Evolutionary conservation across 2,329 filamentous ascomycete genomes (phyloP).

Genomic region (Shiraia sp.): DNA sequence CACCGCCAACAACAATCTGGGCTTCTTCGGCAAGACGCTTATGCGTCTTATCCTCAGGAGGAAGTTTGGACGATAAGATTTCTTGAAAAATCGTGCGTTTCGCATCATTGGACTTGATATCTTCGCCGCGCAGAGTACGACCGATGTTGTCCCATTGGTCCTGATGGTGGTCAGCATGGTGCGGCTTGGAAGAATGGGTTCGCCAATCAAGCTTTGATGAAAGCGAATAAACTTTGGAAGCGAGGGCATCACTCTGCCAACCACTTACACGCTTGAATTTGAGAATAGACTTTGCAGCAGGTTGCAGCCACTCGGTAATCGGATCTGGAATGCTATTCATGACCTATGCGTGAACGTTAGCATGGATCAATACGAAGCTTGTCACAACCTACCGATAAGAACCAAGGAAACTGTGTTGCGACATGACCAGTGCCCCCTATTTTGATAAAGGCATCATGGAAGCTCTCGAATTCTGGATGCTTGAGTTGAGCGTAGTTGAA

Average conservation of each 20-base stretch:
- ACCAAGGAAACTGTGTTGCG: constrained; percentile 37
- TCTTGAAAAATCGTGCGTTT: constrained; percentile 42
- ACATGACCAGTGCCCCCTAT: constrained; percentile 36
- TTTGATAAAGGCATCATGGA: constrained; percentile 40
- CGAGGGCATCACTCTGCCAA: not conserved
- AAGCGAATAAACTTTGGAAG: not conserved
- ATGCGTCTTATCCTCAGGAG: constrained; percentile 43
- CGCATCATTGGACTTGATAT: constrained; percentile 37
- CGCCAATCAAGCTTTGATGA: not conserved
- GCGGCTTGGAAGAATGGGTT: not conserved
- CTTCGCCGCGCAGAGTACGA: constrained; percentile 32
- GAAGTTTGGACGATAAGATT: constrained; percentile 34
- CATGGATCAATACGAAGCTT: not conserved
- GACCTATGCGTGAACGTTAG: constrained; percentile 16
- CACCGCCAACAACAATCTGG: constrained; percentile 44
- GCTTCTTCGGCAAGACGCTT: constrained; percentile 45
- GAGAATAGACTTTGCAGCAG: constrained; percentile 35
- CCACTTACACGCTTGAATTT: constrained; percentile 34
- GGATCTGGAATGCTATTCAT: constrained; percentile 39
- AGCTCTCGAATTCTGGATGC: constrained; percentile 39
- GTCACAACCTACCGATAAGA: constrained; percentile 30
- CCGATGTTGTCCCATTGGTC: constrained; percentile 30
- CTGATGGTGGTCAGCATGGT: constrained; percentile 5
- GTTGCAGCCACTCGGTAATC: constrained; percentile 35
- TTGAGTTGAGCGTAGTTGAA: constrained; percentile 41